These are phyloP conservation scores for Aureobasidium musti DNA, from an alignment of 2,329 filamentous ascomycete species.

Conservation along the genomic window DNA sequence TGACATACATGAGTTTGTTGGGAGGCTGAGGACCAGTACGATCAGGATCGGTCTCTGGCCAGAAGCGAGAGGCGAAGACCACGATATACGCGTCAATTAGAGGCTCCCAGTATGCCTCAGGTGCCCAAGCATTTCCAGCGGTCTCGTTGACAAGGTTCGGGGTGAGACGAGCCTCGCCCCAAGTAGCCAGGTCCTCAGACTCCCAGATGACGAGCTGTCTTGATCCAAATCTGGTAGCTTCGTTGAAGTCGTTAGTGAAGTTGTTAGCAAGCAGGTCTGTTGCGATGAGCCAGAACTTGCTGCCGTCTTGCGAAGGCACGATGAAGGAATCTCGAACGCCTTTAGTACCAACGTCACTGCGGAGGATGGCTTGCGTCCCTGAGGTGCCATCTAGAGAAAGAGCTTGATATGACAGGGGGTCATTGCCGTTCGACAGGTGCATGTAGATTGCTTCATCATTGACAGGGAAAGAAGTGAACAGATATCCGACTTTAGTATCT, in stretches of 20 bases:
- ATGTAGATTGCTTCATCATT: conserved; percentile 7
- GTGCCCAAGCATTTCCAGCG: conserved; percentile 14
- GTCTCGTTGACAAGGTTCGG: conserved; percentile 1
- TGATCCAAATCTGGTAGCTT: conserved; percentile 8
- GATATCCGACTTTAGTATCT: conserved; percentile 8
- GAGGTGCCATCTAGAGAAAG: conserved; percentile 6
- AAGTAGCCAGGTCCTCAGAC: conserved; percentile 2
- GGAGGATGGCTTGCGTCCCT: conserved; percentile 2
- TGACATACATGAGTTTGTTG: conserved; percentile 27
- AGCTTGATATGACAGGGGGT: conserved; percentile 10
- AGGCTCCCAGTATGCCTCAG: conserved; percentile 19
- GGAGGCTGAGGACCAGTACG: conserved; percentile 61
- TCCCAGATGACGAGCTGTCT: conserved; percentile 13
- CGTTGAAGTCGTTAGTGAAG: conserved; percentile 19
- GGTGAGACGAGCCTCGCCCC: background rate
- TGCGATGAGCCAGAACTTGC: conserved; percentile 14
- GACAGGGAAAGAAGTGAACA: conserved; percentile 12
- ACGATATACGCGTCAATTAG: conserved; percentile 2
- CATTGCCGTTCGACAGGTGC: conserved; percentile 9
- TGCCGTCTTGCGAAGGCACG: conserved; percentile 13
- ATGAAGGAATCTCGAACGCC: conserved; percentile 17
- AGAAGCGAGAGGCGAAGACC: conserved; percentile 15
- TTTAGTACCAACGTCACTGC: conserved; percentile 6
- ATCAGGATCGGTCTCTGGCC: conserved; percentile 46
- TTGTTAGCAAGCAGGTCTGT: conserved; percentile 14